These are phyloP conservation scores for Hanseniaspora nectarophila DNA, from an alignment of 805 yeast species.

Conservation along the genomic window DNA sequence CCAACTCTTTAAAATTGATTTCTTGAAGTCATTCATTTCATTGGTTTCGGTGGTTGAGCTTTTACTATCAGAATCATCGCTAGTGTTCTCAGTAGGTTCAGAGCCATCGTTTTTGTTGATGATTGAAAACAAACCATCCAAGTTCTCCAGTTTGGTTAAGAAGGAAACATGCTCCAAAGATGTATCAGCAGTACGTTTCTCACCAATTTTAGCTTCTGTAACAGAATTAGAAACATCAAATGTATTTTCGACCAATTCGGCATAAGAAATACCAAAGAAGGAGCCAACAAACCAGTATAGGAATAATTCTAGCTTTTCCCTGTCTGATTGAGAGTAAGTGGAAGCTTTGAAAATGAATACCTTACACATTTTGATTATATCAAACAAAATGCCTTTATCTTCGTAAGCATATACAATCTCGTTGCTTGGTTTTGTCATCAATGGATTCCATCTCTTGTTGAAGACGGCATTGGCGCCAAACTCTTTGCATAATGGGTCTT, in stretches of 20 bases:
- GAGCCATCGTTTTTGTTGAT: constrained; percentile 9
- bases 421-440: constrained; percentile 75
- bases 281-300: constrained; percentile 56
- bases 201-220: constrained; percentile 20
- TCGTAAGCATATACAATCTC: constrained; percentile 51
- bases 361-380: constrained; percentile 55
- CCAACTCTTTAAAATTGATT: constrained; percentile 24
- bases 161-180: neutral
- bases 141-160: neutral
- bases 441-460: constrained; percentile 71
- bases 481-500: constrained; percentile 35
- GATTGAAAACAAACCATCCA: neutral
- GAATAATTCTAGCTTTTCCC: constrained; percentile 62
- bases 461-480: neutral
- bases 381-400: constrained; percentile 60
- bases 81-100: constrained; percentile 20
- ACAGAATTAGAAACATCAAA: neutral
- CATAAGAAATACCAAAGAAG: constrained; percentile 53
- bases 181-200: constrained; percentile 14
- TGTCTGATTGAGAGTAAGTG: constrained; percentile 67
- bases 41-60: constrained; percentile 24
- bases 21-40: constrained; percentile 21
- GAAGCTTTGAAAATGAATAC: constrained; percentile 57
- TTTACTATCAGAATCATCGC: constrained; percentile 18
- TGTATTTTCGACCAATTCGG: constrained; percentile 19